These are phyloP conservation scores for Flaveria linearis DNA, from an alignment of 129 eudicot genomes.

Conservation along the genomic window DNA sequence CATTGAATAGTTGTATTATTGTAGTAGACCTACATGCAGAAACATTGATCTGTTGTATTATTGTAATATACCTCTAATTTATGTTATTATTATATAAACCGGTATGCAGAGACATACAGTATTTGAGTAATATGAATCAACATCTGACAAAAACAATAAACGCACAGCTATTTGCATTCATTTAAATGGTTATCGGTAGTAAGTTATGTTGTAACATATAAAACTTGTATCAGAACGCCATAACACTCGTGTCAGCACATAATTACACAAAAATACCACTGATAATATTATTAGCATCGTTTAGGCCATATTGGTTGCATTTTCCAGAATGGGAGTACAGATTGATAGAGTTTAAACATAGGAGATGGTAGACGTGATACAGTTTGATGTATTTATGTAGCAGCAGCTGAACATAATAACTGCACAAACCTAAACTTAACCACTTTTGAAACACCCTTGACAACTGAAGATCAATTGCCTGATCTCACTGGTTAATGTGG, in stretches of 20 bases:
- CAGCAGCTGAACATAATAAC: conserved; percentile 12
- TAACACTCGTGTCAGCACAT: background rate
- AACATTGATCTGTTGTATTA: too few relatives aligned
- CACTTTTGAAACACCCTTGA: conserved; percentile 16
- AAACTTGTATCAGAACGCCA: background rate
- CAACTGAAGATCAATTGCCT: background rate
- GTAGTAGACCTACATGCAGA: background rate
- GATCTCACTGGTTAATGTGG: conserved; percentile 37
- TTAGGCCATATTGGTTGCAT: conserved; percentile 21
- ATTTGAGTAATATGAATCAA: background rate
- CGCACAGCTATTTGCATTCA: background rate
- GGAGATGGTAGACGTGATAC: conserved; percentile 1
- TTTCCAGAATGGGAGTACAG: conserved; percentile 5
- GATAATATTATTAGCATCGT: conserved; percentile 5
- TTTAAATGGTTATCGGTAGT: background rate
- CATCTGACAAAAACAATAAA: background rate
- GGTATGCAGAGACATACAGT: background rate
- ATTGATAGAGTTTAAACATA: conserved; percentile 1
- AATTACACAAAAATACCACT: background rate
- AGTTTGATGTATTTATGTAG: conserved; percentile 7
- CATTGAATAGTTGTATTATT: conserved; percentile 10
- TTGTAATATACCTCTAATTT: too few relatives aligned
- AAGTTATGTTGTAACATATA: background rate
- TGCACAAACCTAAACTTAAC: conserved; percentile 14
- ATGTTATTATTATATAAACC: background rate